Conservation (phyloP, 176 grass and related monocot species). For the Triticum dicoccoides region DNA sequence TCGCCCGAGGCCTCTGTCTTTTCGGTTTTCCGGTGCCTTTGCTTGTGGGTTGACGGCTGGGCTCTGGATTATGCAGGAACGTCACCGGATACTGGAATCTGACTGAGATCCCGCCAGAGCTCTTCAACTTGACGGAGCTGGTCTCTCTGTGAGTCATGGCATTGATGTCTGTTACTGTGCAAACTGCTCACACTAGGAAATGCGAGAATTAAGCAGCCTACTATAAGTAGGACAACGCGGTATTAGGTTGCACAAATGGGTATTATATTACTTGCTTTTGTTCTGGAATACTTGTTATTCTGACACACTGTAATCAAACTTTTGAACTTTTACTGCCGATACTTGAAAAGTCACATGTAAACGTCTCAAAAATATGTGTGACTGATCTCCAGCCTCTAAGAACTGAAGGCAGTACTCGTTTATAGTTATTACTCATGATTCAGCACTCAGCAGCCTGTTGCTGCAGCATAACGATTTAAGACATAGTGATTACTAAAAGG, state of each 20-base stretch:
- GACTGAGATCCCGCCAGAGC: slow-evolving; percentile 16
- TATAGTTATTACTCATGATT: not conserved
- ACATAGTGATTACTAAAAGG: not conserved
- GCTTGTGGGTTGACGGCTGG: not conserved
- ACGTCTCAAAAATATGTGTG: too few species aligned
- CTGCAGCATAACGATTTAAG: not conserved
- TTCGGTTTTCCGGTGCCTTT: not conserved
- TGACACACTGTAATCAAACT: too few species aligned
- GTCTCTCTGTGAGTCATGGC: slow-evolving; percentile 41
- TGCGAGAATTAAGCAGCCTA: not conserved
- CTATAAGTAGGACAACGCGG: too few species aligned
- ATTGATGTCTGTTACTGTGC: not conserved
- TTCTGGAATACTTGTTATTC: too few species aligned
- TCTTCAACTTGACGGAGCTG: slow-evolving; percentile 47
- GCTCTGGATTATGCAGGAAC: slow-evolving; percentile 39
- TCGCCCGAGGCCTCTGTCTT: not conserved
- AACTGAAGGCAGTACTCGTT: not conserved
- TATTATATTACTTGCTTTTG: too few species aligned
- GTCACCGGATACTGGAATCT: slow-evolving; percentile 36
- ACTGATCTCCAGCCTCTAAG: too few species aligned
- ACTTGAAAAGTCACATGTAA: too few species aligned
- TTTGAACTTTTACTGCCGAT: too few species aligned
- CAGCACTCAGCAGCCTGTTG: not conserved
- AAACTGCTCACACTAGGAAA: not conserved
- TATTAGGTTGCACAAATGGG: too few species aligned